Percentiles rank a stretch among this genome's conserved stretches.
Evolutionary conservation across 2,329 filamentous ascomycete species (phyloP).

Genomic region (Microdochium paspali): DNA sequence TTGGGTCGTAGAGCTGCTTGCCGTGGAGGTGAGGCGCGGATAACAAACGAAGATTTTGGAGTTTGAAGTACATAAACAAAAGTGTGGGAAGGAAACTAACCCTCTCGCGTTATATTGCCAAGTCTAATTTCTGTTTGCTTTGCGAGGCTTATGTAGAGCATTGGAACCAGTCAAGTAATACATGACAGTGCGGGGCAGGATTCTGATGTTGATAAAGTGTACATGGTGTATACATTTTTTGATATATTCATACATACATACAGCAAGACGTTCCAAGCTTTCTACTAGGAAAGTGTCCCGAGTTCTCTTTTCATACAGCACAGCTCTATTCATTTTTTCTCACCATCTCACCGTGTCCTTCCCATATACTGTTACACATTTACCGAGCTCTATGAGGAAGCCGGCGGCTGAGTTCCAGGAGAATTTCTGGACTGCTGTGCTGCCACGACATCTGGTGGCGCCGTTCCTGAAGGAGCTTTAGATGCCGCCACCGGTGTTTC

Average conservation of each 20-base stretch:
- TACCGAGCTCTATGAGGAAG: slow-evolving; percentile 7
- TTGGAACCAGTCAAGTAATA: too few species aligned
- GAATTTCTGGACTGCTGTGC: background rate
- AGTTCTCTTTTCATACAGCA: too few species aligned
- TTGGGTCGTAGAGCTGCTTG: slow-evolving; percentile 28
- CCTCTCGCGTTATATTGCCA: too few species aligned
- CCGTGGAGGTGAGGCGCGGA: too few species aligned
- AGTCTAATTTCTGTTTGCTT: too few species aligned
- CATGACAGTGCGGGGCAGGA: too few species aligned
- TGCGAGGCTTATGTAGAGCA: too few species aligned
- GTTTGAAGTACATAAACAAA: too few species aligned
- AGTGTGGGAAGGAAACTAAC: too few species aligned
- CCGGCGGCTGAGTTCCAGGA: slow-evolving; percentile 6
- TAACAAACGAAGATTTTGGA: too few species aligned
- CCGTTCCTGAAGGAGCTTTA: background rate
- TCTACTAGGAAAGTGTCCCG: too few species aligned
- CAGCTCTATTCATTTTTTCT: background rate
- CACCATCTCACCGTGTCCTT: background rate
- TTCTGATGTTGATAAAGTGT: too few species aligned
- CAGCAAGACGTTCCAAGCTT: background rate
- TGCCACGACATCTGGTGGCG: background rate
- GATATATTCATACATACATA: slow-evolving; percentile 8
- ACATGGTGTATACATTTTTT: slow-evolving; percentile 15
- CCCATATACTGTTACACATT: background rate
- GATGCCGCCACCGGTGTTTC: background rate